Conservation (phyloP, 2,329 filamentous ascomycete genomes). For the Lecanicillium sp. region DNA sequence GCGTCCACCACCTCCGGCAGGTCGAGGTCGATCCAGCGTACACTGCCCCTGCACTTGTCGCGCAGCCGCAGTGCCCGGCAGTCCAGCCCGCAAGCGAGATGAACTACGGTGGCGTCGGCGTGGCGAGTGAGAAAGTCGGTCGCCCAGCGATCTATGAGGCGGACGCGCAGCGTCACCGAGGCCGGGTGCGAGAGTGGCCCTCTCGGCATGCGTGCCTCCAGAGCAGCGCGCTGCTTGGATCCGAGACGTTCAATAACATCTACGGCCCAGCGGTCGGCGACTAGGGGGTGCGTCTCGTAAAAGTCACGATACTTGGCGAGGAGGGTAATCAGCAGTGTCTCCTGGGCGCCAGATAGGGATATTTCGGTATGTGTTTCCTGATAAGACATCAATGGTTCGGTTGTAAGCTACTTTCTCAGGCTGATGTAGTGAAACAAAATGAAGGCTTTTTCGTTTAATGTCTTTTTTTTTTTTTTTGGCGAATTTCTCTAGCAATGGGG, state of each 20-base stretch:
- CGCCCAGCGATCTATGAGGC: slow-evolving; percentile 17
- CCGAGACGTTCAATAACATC: slow-evolving; percentile 1
- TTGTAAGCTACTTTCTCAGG: too few relatives aligned
- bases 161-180: background rate
- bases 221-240: background rate
- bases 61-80: slow-evolving; percentile 23
- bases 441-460: too few relatives aligned
- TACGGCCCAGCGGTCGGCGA: slow-evolving; percentile 15
- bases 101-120: slow-evolving; percentile 21
- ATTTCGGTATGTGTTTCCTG: background rate
- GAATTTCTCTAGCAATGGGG: too few relatives aligned
- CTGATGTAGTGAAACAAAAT: too few relatives aligned
- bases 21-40: slow-evolving; percentile 31
- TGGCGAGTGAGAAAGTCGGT: slow-evolving; percentile 22
- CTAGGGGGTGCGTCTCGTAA: slow-evolving; percentile 11
- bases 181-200: background rate
- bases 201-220: background rate
- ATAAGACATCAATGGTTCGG: background rate
- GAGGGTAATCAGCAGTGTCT: slow-evolving; percentile 17
- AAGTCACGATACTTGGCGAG: slow-evolving; percentile 15
- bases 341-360: slow-evolving; percentile 14
- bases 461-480: too few relatives aligned
- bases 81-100: slow-evolving; percentile 28
- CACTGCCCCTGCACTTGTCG: slow-evolving; percentile 14
- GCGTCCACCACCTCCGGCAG: slow-evolving; percentile 29